Evolutionary conservation across 768 basidiomycete genomes (phyloP).

Genomic region (Hydnomerulius pinastri): DNA sequence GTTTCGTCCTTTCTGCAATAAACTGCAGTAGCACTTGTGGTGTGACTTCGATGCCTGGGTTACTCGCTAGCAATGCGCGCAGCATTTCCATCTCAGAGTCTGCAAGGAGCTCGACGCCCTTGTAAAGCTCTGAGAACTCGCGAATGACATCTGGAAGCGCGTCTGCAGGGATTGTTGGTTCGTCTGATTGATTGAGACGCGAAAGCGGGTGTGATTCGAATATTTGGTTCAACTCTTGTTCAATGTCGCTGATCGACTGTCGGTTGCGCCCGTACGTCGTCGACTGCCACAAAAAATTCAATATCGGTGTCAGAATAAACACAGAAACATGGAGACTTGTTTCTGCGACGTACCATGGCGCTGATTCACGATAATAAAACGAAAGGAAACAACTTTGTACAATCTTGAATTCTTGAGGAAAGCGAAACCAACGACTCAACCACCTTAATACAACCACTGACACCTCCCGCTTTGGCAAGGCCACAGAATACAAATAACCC

Average conservation of each 20-base stretch:
- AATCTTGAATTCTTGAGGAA: slow-evolving; percentile 2
- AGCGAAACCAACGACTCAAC: slow-evolving; percentile 5
- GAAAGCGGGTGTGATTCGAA: slow-evolving; percentile 67
- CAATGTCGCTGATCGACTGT: slow-evolving; percentile 71
- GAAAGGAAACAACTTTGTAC: slow-evolving; percentile 4
- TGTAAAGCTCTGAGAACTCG: slow-evolving; percentile 59
- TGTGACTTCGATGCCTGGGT: slow-evolving; percentile 68
- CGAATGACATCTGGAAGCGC: slow-evolving; percentile 72
- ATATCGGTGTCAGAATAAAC: no score
- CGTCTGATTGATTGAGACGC: slow-evolving; percentile 56
- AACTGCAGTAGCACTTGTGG: slow-evolving; percentile 64
- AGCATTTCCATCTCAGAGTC: slow-evolving; percentile 64
- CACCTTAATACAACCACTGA: background rate
- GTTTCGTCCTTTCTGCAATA: slow-evolving; percentile 61
- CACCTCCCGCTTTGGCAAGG: slow-evolving; percentile 5
- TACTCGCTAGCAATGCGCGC: slow-evolving; percentile 53
- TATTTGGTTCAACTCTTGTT: slow-evolving; percentile 65
- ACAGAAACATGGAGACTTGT: no score
- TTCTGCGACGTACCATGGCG: slow-evolving; percentile 29
- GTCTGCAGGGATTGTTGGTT: slow-evolving; percentile 68
- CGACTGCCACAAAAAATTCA: slow-evolving; percentile 22
- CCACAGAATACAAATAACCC: slow-evolving; percentile 24
- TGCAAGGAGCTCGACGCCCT: slow-evolving; percentile 64
- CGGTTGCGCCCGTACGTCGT: slow-evolving; percentile 58
- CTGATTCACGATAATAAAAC: slow-evolving; percentile 6